Conservation (phyloP, 192 early-diverging fungal genomes). For the Backusella morwellensis region DNA sequence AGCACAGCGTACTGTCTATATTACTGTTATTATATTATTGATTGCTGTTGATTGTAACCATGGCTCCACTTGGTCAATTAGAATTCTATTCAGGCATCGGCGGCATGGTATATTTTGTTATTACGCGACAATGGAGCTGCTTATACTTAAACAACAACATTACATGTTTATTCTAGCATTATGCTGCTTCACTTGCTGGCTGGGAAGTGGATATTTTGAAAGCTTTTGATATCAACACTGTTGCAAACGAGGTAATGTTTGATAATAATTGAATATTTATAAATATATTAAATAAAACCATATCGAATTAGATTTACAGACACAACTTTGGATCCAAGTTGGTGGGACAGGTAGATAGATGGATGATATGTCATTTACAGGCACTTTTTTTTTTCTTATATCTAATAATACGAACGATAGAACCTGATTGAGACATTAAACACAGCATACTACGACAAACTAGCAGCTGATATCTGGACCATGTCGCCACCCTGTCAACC, state of each 20-base stretch:
- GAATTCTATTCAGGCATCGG: slow-evolving; percentile 68
- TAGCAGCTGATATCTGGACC: slow-evolving; percentile 70
- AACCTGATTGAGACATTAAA: slow-evolving; percentile 64
- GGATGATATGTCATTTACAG: neutral
- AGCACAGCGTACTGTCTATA: neutral
- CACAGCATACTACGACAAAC: slow-evolving; percentile 55
- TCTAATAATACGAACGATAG: slow-evolving; percentile 15
- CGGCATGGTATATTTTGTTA: slow-evolving; percentile 49
- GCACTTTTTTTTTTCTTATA: too few species aligned
- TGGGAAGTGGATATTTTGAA: slow-evolving; percentile 63
- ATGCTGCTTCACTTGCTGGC: slow-evolving; percentile 66
- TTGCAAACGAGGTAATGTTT: slow-evolving; percentile 69
- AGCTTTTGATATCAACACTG: slow-evolving; percentile 95
- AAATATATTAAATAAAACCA: neutral
- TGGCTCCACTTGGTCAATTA: slow-evolving; percentile 30
- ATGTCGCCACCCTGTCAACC: slow-evolving; percentile 87
- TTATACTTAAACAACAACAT: neutral
- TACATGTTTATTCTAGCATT: slow-evolving; percentile 52
- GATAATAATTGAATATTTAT: neutral
- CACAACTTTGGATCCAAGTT: slow-evolving; percentile 29
- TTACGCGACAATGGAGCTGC: neutral
- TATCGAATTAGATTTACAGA: slow-evolving; percentile 25
- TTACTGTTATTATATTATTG: neutral
- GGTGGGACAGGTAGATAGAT: slow-evolving; percentile 30
- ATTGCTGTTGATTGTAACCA: neutral